Evolutionary conservation across 225 moss, liverwort and hornwort genomes (phyloP), one percentile per base, ranked within the genome.

Genomic region (Antitrichia curtipendula): DNA sequence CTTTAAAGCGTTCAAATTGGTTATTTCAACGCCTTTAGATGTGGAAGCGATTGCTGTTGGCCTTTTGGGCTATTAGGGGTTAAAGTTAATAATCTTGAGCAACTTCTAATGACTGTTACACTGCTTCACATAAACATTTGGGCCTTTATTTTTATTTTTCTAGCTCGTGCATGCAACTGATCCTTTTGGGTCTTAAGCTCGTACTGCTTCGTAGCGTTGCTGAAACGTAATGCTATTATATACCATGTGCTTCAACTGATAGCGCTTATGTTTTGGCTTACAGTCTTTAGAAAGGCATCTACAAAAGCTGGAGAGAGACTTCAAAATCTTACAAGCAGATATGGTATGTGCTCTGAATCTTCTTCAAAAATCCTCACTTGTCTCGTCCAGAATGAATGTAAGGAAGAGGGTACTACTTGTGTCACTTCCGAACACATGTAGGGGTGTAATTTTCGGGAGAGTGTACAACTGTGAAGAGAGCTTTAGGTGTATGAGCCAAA

Each of bases 241-340:
- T 20, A 20, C 17, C 19, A 60, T 78, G 27, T 82, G 52, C 77
- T 73, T 85, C 45, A 79, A 88, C 80, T 91, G 75, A 90, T 74
- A 61, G 49, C 54, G 17, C 25, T 23, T 70, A 52, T 84, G 32
- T 72, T 77, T 68, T 80, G 88, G 40, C 64, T 85, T 87, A 52
- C 90, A 99, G 98, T 91, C 97, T 82, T 90, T 99, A 88, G 92
- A 95, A 84, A 93, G 82, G 88, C 98, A 96, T 89, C 88, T 99
- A 82, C 90, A 89, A 69, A 84, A 88, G 65, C 84, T 97, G 95
- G 95, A 96, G 93, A 90, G 89, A 75, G 93, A 97, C 77, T 93
- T 95, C 29, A 84, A 62, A 66, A 47, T 65, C 29, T 87, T 96
- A 91, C 91, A 89, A 91, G 87, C 88, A 76, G 90, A 95, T 84